Conservation (phyloP, 78 protist genomes). For the Chrysochromulina tobinii region DNA sequence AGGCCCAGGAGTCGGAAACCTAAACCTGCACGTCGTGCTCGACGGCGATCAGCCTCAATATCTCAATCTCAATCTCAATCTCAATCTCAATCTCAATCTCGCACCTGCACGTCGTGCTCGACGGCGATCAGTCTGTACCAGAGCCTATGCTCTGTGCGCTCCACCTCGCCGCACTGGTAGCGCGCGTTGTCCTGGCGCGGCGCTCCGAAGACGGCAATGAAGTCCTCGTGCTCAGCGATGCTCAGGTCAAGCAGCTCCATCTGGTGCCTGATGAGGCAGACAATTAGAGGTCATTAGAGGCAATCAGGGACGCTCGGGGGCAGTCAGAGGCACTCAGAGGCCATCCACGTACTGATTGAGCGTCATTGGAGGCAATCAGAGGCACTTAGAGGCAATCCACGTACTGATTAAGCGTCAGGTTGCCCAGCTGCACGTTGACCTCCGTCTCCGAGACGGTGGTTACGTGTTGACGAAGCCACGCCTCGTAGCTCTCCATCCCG, state of each 20-base stretch:
- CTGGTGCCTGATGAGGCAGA: neutral
- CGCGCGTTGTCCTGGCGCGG: neutral
- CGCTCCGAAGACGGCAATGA: neutral
- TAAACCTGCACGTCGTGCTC: too few species aligned
- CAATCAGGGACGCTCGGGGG: too few species aligned
- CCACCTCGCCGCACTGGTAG: constrained; percentile 36
- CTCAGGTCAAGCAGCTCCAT: neutral
- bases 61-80: too few species aligned
- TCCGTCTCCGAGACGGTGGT: neutral
- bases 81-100: neutral
- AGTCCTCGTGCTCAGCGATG: constrained; percentile 13
- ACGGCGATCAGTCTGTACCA: constrained; percentile 37
- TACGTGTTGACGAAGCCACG: neutral
- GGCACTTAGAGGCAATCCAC: too few species aligned
- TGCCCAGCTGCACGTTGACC: constrained; percentile 34
- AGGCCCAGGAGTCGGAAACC: too few species aligned
- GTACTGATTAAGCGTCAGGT: neutral
- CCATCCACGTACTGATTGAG: too few species aligned
- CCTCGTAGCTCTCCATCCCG: neutral
- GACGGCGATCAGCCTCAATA: too few species aligned
- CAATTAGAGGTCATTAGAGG: too few species aligned
- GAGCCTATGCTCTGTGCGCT: neutral
- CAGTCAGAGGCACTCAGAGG: too few species aligned
- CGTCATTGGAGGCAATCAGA: too few species aligned
- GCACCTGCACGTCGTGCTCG: constrained; percentile 32